phyloP scores from a whole-genome alignment of 169 alveolate species.

The Hammondia hammondi region DNA sequence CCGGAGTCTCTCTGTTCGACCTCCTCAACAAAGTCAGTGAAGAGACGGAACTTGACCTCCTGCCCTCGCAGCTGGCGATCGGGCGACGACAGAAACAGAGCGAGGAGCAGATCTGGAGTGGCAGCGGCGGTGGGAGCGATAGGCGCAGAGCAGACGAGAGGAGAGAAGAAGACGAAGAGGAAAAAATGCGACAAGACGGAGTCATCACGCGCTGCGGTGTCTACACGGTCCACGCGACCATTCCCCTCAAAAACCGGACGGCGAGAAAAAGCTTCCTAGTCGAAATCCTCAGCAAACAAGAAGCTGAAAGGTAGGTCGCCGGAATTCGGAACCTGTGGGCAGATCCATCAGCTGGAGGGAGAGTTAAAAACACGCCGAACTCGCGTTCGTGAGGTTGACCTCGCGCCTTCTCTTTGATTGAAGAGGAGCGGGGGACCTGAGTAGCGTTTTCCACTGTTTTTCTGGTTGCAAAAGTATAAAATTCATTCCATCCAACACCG shows the following conservation, averaged over 20 bases:
- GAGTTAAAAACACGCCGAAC: too few relatives aligned
- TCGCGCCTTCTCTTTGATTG: too few relatives aligned
- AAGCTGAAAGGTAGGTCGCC: not conserved
- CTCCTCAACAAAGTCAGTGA: not conserved
- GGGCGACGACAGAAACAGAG: not conserved
- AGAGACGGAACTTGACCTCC: not conserved
- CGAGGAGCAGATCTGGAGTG: not conserved
- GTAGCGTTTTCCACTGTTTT: too few relatives aligned
- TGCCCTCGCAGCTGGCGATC: slow-evolving; percentile 8
- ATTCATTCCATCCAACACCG: not conserved
- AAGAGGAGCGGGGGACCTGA: too few relatives aligned
- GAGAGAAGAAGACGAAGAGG: slow-evolving; percentile 12
- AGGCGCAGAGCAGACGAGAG: not conserved
- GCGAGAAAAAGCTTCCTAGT: not conserved
- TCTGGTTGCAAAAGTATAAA: too few relatives aligned
- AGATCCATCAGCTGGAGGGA: not conserved
- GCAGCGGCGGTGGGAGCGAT: not conserved
- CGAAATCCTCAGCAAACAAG: slow-evolving; percentile 17
- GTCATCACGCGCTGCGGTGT: not conserved
- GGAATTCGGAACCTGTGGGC: not conserved
- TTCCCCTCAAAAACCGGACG: not conserved
- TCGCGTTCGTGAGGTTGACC: too few relatives aligned
- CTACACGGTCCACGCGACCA: not conserved
- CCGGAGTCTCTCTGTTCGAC: not conserved
- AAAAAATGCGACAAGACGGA: not conserved